Evolutionary conservation across 2,329 filamentous ascomycete species (phyloP), one percentile per base, ranked within the genome.

Genomic region (Colletotrichum echinochloae): DNA sequence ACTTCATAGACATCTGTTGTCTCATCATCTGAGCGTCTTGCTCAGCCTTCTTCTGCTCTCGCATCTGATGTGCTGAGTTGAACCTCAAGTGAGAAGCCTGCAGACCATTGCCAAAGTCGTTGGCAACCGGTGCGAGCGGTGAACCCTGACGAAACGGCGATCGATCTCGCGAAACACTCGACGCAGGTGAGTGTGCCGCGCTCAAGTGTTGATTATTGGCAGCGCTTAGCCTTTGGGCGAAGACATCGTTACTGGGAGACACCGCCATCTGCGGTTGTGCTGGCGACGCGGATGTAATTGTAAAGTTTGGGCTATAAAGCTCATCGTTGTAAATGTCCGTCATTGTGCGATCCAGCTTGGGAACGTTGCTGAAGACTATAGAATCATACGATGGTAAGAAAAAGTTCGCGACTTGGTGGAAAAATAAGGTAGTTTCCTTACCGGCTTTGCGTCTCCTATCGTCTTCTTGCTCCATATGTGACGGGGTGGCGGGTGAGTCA

Each of bases 311-410:
- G 75, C 91, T 94, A 84, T 93, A 97, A 0, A 97, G 87, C 79
- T 96, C 94, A 79, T 97, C 95, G 76, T 90, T 88, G 77, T 93
- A 95, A 60, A 94, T 88, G 77, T 97, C 94, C 23, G 94, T 95
- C 82, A 96, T 94, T 0, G 94, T 96, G 66, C 94, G 88, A 74
- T 94, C 91, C 73, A 97, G 88, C 81, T 95, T 96, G 33, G 94
- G 92, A 33, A 90, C 83, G 48, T 85, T 83, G 72, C 83, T 80
- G 74, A 73, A 70, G 0, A 48, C 72, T 73, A 16, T 3, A 8
- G 46, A 23, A 6, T 56, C 23, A 12, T 28, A 28, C 14, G 7
- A 1, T 88, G 83, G 83, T 86, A 87, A 66, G 61, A 54, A 64
- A 18, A 0, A 7, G n/a, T 11, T 49, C 18, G 23, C 2, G 48